These are phyloP conservation scores for Lecanicillium sp. DNA, from an alignment of 2,329 filamentous ascomycete genomes.

Conservation along the genomic window DNA sequence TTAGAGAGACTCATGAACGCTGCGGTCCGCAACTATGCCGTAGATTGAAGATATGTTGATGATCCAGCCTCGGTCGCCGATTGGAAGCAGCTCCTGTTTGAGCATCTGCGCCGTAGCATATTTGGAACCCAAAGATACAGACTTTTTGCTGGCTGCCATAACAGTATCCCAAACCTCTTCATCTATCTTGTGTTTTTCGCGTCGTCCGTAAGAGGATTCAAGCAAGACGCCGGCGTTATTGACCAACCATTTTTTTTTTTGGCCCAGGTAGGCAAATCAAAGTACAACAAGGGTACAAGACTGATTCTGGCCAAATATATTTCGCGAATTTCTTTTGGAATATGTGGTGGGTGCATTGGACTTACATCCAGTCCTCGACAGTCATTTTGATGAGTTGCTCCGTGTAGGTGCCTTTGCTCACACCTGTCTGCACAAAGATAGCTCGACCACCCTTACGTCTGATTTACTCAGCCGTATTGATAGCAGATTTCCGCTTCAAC, in stretches of 20 bases:
- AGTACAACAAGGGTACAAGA: too few species aligned
- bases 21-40: slow-evolving; percentile 30
- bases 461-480: slow-evolving; percentile 35
- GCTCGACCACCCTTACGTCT: slow-evolving; percentile 26
- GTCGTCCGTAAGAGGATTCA: slow-evolving; percentile 27
- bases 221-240: slow-evolving; percentile 40
- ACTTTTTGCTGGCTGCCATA: slow-evolving; percentile 32
- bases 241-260: too few species aligned
- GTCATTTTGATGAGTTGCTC: slow-evolving; percentile 30
- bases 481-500: slow-evolving; percentile 21
- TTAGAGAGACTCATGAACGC: slow-evolving; percentile 20
- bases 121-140: slow-evolving; percentile 37
- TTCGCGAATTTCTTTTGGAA: not conserved
- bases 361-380: slow-evolving; percentile 35
- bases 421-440: slow-evolving; percentile 39
- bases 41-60: slow-evolving; percentile 42
- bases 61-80: slow-evolving; percentile 42
- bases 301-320: slow-evolving; percentile 20
- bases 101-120: slow-evolving; percentile 44
- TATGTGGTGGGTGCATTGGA: not conserved
- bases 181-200: slow-evolving; percentile 38
- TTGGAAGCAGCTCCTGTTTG: slow-evolving; percentile 33
- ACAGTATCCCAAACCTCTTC: slow-evolving; percentile 40
- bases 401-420: slow-evolving; percentile 30
- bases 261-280: too few species aligned